These are phyloP conservation scores for Pythium scleroteichum DNA, from an alignment of 352 stramenopile genomes.

Conservation along the genomic window DNA sequence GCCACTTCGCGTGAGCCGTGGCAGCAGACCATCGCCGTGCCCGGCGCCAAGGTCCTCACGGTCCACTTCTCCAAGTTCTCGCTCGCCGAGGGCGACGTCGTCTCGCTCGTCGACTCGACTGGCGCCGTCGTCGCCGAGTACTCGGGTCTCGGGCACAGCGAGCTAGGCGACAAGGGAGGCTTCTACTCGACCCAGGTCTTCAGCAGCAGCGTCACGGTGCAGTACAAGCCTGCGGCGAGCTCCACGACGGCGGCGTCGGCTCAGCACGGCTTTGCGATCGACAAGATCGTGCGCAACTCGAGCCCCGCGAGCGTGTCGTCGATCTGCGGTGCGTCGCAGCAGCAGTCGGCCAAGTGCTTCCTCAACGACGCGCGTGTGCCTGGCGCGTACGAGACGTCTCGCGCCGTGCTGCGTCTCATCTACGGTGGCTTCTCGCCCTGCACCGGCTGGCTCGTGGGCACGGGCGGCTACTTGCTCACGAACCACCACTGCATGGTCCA, in stretches of 20 bases:
- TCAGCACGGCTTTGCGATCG: slow-evolving; percentile 33
- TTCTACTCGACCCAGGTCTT: slow-evolving; percentile 38
- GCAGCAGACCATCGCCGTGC: slow-evolving; percentile 22
- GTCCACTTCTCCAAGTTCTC: slow-evolving; percentile 44
- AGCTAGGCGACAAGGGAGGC: slow-evolving; percentile 28
- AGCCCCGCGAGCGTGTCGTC: slow-evolving; percentile 12
- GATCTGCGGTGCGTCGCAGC: slow-evolving; percentile 39
- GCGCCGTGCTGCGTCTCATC: slow-evolving; percentile 36
- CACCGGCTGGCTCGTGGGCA: slow-evolving; percentile 49
- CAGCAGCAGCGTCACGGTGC: slow-evolving; percentile 29
- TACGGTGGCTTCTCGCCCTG: slow-evolving; percentile 28
- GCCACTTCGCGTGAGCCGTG: slow-evolving; percentile 22
- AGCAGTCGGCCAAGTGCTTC: slow-evolving; percentile 38
- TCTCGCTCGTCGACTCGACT: slow-evolving; percentile 29
- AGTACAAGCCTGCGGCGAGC: slow-evolving; percentile 27
- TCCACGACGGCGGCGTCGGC: background rate
- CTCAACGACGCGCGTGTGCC: slow-evolving; percentile 26
- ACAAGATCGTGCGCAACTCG: slow-evolving; percentile 35
- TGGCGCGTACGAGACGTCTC: slow-evolving; percentile 26
- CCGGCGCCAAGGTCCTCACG: slow-evolving; percentile 37
- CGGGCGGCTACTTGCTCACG: slow-evolving; percentile 43
- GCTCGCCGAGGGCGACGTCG: slow-evolving; percentile 33
- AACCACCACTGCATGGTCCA: slow-evolving; percentile 47
- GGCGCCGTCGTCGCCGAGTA: slow-evolving; percentile 30
- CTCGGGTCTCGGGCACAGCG: slow-evolving; percentile 29